phyloP scores from a whole-genome alignment of 257 asterid species.

The Lantana camara region DNA sequence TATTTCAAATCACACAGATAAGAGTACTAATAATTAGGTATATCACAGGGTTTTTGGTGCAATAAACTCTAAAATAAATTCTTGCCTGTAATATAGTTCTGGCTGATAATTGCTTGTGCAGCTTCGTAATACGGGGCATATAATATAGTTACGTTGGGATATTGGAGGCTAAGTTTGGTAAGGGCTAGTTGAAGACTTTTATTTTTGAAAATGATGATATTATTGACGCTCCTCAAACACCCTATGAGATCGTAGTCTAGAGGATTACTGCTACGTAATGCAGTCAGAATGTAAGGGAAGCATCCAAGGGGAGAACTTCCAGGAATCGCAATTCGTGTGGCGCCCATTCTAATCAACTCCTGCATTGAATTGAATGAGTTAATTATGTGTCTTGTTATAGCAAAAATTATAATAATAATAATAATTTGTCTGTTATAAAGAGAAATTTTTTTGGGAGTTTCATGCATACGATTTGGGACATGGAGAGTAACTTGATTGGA shows the following conservation, averaged over 20 bases:
- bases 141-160: neutral
- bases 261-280: conserved; percentile 7
- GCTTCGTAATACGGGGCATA: neutral
- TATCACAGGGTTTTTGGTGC: too few relatives aligned
- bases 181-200: neutral
- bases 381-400: too few relatives aligned
- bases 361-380: neutral
- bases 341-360: conserved; percentile 29
- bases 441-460: too few relatives aligned
- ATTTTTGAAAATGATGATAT: neutral
- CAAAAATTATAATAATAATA: too few relatives aligned
- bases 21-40: too few relatives aligned
- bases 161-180: neutral
- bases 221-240: conserved; percentile 26
- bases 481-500: too few relatives aligned
- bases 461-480: too few relatives aligned
- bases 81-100: neutral
- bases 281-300: conserved; percentile 20
- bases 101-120: neutral
- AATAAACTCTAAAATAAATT: too few relatives aligned
- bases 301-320: conserved; percentile 29
- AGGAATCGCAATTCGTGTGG: conserved; percentile 13
- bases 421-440: too few relatives aligned
- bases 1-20: too few relatives aligned
- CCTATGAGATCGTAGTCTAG: conserved; percentile 23